phyloP scores from a whole-genome alignment of 306 rosid species.

The Spatholobus suberectus region DNA sequence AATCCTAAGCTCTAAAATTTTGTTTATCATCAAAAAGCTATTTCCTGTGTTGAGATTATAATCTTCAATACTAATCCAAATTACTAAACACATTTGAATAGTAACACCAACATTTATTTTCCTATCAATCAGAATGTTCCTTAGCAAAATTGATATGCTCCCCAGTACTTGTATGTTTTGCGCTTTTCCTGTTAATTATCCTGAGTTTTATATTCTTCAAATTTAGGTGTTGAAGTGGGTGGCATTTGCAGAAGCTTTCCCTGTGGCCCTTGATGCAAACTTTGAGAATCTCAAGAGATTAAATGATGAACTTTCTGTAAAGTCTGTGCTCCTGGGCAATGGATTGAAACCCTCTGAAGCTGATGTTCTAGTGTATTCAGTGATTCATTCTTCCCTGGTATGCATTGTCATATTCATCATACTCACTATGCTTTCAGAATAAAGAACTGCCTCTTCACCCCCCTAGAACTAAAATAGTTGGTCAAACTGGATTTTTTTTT shows the following conservation, averaged over 20 bases:
- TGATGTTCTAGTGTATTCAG: slow-evolving; percentile 80
- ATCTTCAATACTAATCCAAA: no score
- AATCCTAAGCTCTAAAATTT: background rate
- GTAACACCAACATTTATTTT: background rate
- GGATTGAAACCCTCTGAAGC: slow-evolving; percentile 81
- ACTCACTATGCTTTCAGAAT: background rate
- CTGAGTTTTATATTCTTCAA: slow-evolving; percentile 25
- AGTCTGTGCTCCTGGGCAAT: slow-evolving; percentile 75
- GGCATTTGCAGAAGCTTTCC: slow-evolving; percentile 71
- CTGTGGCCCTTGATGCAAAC: slow-evolving; percentile 52
- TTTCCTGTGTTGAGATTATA: background rate
- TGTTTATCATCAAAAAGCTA: background rate
- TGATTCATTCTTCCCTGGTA: slow-evolving; percentile 80
- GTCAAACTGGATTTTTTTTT: background rate
- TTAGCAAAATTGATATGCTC: background rate
- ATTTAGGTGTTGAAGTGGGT: slow-evolving; percentile 78
- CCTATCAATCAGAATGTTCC: background rate
- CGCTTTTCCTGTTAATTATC: background rate
- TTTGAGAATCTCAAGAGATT: slow-evolving; percentile 68
- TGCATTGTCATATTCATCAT: slow-evolving; percentile 8
- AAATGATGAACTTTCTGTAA: slow-evolving; percentile 63
- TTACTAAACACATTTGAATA: background rate
- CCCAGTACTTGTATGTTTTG: slow-evolving; percentile 18
- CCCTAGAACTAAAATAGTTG: slow-evolving; percentile 5
- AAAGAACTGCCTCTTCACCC: background rate